Evolutionary conservation across 352 stramenopile genomes (phyloP).

Genomic region (Phytophthora tubulina): DNA sequence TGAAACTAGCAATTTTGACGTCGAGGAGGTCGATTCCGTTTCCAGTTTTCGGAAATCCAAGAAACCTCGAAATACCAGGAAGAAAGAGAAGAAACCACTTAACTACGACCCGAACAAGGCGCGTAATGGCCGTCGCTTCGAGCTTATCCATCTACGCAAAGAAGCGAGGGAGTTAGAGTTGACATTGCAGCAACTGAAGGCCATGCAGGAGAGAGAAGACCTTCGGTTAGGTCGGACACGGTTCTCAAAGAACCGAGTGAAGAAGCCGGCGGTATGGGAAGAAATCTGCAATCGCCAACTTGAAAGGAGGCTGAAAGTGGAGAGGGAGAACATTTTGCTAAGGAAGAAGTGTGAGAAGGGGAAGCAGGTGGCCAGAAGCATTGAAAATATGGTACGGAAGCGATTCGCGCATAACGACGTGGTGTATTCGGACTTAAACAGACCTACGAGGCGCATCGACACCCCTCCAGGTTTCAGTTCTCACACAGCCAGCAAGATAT

Average conservation of each 20-base stretch:
- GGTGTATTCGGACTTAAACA: neutral
- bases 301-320: constrained; percentile 16
- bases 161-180: constrained; percentile 8
- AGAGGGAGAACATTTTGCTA: constrained; percentile 33
- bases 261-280: constrained; percentile 9
- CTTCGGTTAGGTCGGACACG: neutral
- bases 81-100: neutral
- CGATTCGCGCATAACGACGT: constrained; percentile 4
- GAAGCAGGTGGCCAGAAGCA: constrained; percentile 23
- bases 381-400: constrained; percentile 33
- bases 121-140: constrained; percentile 12
- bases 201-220: constrained; percentile 1
- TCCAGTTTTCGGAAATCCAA: neutral
- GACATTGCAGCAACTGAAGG: constrained; percentile 14
- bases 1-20: constrained; percentile 2
- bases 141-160: neutral
- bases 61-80: neutral
- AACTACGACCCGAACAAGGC: constrained; percentile 35
- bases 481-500: constrained; percentile 17
- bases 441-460: constrained; percentile 9
- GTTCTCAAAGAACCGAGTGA: neutral
- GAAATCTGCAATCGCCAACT: constrained; percentile 31
- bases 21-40: neutral
- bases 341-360: constrained; percentile 29
- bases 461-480: constrained; percentile 11